Percentiles rank a stretch among this genome's conserved stretches.
phyloP scores from a whole-genome alignment of 1,284 basidiomycete species.

The Puccinia novopanici region DNA sequence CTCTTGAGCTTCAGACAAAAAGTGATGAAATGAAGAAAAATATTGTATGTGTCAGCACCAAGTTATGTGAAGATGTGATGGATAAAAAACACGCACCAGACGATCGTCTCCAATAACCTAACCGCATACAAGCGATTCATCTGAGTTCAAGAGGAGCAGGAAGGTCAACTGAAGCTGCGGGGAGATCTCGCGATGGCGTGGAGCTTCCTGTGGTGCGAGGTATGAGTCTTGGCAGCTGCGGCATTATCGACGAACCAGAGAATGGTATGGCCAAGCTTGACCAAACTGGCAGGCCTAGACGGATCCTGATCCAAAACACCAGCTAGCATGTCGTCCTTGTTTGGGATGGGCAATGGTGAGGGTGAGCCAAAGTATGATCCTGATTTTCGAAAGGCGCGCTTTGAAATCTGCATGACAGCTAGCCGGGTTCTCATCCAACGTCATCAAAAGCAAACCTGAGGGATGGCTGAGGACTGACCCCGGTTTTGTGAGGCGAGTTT shows the following conservation, averaged over 20 bases:
- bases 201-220: neutral
- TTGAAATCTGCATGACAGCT: too few relatives aligned
- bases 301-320: slow-evolving; percentile 74
- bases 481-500: too few relatives aligned
- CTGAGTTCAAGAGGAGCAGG: neutral
- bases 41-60: neutral
- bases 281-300: slow-evolving; percentile 30
- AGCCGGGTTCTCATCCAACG: too few relatives aligned
- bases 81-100: neutral
- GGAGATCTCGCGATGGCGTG: neutral
- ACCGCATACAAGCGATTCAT: neutral
- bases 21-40: neutral
- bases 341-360: too few relatives aligned
- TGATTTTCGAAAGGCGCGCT: too few relatives aligned
- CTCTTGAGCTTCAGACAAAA: neutral
- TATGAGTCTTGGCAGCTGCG: slow-evolving; percentile 16
- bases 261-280: slow-evolving; percentile 24
- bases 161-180: neutral
- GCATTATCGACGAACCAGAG: slow-evolving; percentile 40
- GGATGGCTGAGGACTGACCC: too few relatives aligned
- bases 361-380: too few relatives aligned
- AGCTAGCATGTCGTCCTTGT: slow-evolving; percentile 58
- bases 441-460: too few relatives aligned
- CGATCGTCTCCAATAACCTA: neutral
- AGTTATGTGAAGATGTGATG: neutral